These are phyloP conservation scores for Pleurotus ostreatus DNA, from an alignment of 768 basidiomycete species.

Conservation along the genomic window DNA sequence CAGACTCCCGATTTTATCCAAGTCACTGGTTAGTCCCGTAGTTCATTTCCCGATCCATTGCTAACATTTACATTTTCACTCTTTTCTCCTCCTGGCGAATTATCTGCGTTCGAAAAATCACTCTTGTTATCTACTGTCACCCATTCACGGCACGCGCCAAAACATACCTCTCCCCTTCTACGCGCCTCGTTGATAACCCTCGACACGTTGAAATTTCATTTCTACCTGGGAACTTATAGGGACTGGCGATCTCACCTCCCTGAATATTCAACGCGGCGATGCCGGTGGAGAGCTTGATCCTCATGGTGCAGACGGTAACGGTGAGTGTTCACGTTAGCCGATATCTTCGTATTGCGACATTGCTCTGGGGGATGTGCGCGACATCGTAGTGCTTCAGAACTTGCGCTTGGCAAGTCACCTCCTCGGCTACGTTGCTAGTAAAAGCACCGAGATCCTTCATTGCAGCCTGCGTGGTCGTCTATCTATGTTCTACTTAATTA, in stretches of 20 bases:
- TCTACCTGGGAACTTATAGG: constrained; percentile 28
- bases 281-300: constrained; percentile 57
- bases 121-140: neutral
- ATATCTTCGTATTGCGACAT: no score
- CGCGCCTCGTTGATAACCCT: neutral
- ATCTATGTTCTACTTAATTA: no score
- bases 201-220: neutral
- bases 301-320: constrained; percentile 59
- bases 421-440: no score
- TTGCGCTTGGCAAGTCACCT: no score
- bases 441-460: no score
- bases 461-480: no score
- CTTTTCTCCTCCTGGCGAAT: neutral
- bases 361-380: no score
- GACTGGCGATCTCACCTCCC: constrained; percentile 56
- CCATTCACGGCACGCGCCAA: neutral
- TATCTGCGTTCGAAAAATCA: neutral
- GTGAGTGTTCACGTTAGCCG: constrained; percentile 18
- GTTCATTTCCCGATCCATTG: neutral
- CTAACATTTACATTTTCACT: neutral
- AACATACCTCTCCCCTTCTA: neutral
- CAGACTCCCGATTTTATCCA: constrained; percentile 75
- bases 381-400: no score
- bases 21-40: constrained; percentile 45
- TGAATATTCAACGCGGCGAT: constrained; percentile 63